Base-by-base conservation (phyloP, 352 stramenopile species). In the Pythium sp. region DNA sequence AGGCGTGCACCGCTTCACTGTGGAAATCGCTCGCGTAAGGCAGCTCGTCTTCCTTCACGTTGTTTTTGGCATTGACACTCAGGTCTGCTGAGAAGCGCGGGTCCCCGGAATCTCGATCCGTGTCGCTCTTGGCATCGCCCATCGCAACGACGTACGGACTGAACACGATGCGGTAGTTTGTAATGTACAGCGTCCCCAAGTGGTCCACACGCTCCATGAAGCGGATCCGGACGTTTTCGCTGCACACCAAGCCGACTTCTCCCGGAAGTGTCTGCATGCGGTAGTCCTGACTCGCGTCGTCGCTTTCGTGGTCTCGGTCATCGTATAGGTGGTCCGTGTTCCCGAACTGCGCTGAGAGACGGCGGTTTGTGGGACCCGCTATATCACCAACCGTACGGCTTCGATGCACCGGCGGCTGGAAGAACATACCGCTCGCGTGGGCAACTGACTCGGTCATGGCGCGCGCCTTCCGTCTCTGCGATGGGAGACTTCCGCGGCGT, bases 81-180 rank as follows among this genome's bases (percentile, higher is more conserved):
- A 72, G 22, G 38, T 80, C 68, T 12, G 70, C 56, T 0, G 58
- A 73, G 36, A 68, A 67, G 30, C 74, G 68, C 24, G 55, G 9
- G 14, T 53, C 22, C 2, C 34, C 46, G 5, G 41, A 38, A 26
- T 64, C 38, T 64, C 38, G 38, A 18, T 66, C 60, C 14, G 51
- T 4, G 30, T 70, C 65, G 18, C 20, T 43, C 26, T 53, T 65
- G 18, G 20, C 14, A 8, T 41, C 22, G 30, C 32, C n/a, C 15
- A 59, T 28, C 15, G 28, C 38, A 15, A 54, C 49, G 3, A 76
- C 56, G 43, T 73, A 69, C 11, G 86, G 84, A 34, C 77, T 91
- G 65, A 95, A 94, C 8, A 95, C 77, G 43, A 95, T 74, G 53
- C 87, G 80, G 69, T 89, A 95, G 67, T 90, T 93, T 22, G 83